Percentiles rank a stretch among this genome's conserved stretches.
Conservation (phyloP, 768 basidiomycete genomes). For the Cyclocybe aegerita region DNA sequence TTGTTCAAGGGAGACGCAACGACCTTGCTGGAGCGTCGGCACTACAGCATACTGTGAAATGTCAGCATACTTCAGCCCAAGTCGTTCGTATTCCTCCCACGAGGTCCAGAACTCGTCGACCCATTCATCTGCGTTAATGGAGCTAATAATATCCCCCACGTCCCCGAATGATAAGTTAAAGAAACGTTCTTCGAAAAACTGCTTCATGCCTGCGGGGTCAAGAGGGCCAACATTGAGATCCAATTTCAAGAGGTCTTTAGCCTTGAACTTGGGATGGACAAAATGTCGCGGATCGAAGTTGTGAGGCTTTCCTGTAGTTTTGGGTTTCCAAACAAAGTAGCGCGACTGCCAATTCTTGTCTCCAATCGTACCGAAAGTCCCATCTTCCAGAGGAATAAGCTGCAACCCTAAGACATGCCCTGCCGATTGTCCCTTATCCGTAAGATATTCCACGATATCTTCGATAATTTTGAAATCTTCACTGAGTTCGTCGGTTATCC, state of each 20-base stretch:
- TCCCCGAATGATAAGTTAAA: background rate
- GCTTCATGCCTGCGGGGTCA: slow-evolving; percentile 7
- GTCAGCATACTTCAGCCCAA: slow-evolving; percentile 9
- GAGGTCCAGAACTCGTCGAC: slow-evolving; percentile 32
- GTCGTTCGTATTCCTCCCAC: slow-evolving; percentile 16
- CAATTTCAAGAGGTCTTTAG: slow-evolving; percentile 15
- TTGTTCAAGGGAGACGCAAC: slow-evolving; percentile 31
- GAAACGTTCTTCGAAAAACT: slow-evolving; percentile 10
- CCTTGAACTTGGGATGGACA: slow-evolving; percentile 25
- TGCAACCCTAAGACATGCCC: slow-evolving; percentile 25
- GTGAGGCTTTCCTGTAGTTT: slow-evolving; percentile 1
- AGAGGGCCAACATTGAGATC: slow-evolving; percentile 26
- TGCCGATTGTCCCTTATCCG: slow-evolving; percentile 6
- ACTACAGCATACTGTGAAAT: slow-evolving; percentile 33
- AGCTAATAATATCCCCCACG: background rate
- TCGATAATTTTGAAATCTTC: slow-evolving; percentile 17
- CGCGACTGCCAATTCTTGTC: slow-evolving; percentile 1
- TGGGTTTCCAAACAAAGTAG: slow-evolving; percentile 28
- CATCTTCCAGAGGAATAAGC: slow-evolving; percentile 37
- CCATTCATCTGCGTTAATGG: slow-evolving; percentile 22
- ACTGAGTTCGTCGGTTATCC: slow-evolving; percentile 10
- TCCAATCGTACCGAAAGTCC: slow-evolving; percentile 25
- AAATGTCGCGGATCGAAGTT: slow-evolving; percentile 25
- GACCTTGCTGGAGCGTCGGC: slow-evolving; percentile 20
- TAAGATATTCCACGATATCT: slow-evolving; percentile 26